Conservation (phyloP, 768 basidiomycete genomes). For the Tulasnella sp. region DNA sequence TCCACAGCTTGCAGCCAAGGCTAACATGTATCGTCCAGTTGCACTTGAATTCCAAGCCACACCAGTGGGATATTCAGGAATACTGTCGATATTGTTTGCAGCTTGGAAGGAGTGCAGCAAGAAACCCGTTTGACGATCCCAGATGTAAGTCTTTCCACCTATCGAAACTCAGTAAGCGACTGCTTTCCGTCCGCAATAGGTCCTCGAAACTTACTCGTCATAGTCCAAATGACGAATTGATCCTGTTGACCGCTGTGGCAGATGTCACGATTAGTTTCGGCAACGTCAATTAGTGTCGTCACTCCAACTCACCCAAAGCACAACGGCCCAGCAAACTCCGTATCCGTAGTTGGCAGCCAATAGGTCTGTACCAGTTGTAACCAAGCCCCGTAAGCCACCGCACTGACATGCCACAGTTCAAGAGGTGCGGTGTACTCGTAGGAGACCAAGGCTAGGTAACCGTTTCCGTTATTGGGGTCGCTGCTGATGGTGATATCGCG, state of each 20-base stretch:
- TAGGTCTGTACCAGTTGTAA: background rate
- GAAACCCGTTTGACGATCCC: conserved; percentile 66
- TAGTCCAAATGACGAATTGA: conserved; percentile 65
- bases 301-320: conserved; percentile 44
- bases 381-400: conserved; percentile 23
- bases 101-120: conserved; percentile 54
- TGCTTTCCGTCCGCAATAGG: background rate
- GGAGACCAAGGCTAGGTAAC: conserved; percentile 54
- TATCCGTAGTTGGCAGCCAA: conserved; percentile 40
- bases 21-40: conserved; percentile 41
- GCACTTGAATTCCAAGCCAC: conserved; percentile 66
- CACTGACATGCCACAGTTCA: conserved; percentile 62
- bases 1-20: conserved; percentile 68
- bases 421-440: conserved; percentile 71
- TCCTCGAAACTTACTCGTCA: conserved; percentile 34
- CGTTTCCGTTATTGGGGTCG: conserved; percentile 27
- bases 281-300: background rate
- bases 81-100: conserved; percentile 28
- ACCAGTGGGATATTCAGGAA: conserved; percentile 57
- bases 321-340: conserved; percentile 69
- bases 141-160: conserved; percentile 73
- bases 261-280: background rate
- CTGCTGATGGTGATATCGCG: conserved; percentile 55
- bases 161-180: background rate
- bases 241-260: conserved; percentile 45